Evolutionary conservation across 2,329 filamentous ascomycete genomes (phyloP).

Genomic region (Apiospora marii): DNA sequence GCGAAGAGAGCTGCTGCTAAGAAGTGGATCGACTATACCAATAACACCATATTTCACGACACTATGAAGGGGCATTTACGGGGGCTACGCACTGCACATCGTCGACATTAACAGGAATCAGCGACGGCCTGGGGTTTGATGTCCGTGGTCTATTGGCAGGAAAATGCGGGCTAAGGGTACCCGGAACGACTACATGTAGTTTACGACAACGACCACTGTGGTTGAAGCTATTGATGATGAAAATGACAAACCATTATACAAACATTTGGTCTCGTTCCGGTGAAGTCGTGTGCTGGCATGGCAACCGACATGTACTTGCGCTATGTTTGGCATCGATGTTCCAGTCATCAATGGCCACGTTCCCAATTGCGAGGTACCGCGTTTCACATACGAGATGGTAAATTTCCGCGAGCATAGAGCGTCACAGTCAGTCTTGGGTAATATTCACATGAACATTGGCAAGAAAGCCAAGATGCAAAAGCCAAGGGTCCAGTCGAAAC

Average conservation of each 20-base stretch:
- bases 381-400: too few species aligned
- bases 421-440: not conserved
- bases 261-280: not conserved
- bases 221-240: conserved; percentile 6
- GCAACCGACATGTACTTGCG: not conserved
- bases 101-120: not conserved
- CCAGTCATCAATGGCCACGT: not conserved
- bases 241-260: not conserved
- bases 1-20: conserved; percentile 53
- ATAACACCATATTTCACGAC: not conserved
- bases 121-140: not conserved
- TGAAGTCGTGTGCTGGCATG: not conserved
- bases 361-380: not conserved
- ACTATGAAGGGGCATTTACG: not conserved
- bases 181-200: not conserved
- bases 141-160: not conserved
- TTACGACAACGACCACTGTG: not conserved
- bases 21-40: not conserved
- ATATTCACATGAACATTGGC: not conserved
- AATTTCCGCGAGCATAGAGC: not conserved
- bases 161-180: not conserved
- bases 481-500: conserved; percentile 6
- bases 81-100: too few species aligned
- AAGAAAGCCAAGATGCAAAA: not conserved
- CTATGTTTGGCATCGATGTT: not conserved